Conservation (phyloP, 306 rosid genomes). For the Inga oerstediana region DNA sequence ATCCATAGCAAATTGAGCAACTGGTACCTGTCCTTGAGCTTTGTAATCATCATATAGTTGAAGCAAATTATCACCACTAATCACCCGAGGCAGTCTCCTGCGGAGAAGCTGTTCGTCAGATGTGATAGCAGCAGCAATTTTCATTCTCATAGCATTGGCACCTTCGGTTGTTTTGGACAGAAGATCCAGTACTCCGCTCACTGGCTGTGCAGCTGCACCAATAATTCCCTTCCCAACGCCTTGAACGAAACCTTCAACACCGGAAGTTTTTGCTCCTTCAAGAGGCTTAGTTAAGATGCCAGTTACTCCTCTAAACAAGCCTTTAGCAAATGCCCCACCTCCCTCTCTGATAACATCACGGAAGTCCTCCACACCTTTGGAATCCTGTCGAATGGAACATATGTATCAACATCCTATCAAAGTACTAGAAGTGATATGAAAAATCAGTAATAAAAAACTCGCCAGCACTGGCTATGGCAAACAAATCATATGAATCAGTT, state of each 20-base stretch:
- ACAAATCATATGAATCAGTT: conserved; percentile 7
- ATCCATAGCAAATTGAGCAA: conserved; percentile 31
- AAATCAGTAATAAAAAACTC: conserved; percentile 13
- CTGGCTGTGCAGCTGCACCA: conserved; percentile 99
- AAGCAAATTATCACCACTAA: conserved; percentile 92
- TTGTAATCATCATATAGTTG: conserved; percentile 78
- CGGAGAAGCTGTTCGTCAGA: conserved; percentile 98
- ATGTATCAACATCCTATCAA: conserved; percentile 29
- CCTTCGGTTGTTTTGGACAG: conserved; percentile 97
- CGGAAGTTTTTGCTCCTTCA: conserved; percentile 97
- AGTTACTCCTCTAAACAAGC: conserved; percentile 96
- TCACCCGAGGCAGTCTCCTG: conserved; percentile 88
- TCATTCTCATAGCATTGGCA: conserved; percentile 99
- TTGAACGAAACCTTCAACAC: conserved; percentile 99
- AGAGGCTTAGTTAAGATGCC: conserved; percentile 98
- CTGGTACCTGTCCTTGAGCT: conserved; percentile 94
- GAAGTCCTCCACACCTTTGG: conserved; percentile 91
- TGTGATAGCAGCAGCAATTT: conserved; percentile 92
- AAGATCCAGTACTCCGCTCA: conserved; percentile 97
- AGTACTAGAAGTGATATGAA: conserved; percentile 16
- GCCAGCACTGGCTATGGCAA: conserved; percentile 14
- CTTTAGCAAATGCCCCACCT: conserved; percentile 98
- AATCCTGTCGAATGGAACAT: conserved; percentile 62
- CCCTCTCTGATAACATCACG: conserved; percentile 97
- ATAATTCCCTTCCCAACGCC: conserved; percentile 98